A percentile compares a stretch with the other conserved stretches of the same genome.
These are phyloP conservation scores for Claviceps arundinis DNA, from an alignment of 2,329 filamentous ascomycete species.

Conservation along the genomic window DNA sequence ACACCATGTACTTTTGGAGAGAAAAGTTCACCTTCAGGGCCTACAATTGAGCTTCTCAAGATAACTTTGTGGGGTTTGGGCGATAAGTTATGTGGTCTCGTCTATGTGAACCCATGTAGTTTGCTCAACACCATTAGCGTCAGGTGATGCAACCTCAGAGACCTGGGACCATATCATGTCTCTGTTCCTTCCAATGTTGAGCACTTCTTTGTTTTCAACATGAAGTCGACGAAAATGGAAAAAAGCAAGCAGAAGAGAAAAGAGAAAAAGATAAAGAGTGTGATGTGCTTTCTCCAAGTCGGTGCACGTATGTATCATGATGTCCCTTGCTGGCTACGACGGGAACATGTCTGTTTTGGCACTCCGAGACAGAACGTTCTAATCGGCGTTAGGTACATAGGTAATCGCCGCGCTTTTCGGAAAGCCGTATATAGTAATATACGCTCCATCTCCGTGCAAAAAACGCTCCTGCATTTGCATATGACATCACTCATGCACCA, in stretches of 20 bases:
- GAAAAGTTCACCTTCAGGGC: background rate
- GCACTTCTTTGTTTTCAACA: background rate
- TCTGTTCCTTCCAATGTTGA: background rate
- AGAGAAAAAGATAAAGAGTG: background rate
- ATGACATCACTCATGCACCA: constrained; percentile 18
- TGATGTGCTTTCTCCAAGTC: no score
- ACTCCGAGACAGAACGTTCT: background rate
- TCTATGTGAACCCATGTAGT: constrained; percentile 14
- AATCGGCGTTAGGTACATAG: background rate
- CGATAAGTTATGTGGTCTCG: constrained; percentile 8
- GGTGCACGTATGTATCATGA: no score
- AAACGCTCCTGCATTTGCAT: constrained; percentile 15
- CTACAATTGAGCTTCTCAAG: constrained; percentile 15
- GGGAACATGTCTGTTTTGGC: background rate
- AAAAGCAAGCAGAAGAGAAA: background rate
- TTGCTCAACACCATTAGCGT: constrained; percentile 24
- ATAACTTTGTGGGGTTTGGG: constrained; percentile 12
- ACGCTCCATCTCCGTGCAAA: constrained; percentile 15
- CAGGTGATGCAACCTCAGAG: constrained; percentile 6
- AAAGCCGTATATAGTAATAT: constrained; percentile 18
- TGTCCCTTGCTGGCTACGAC: background rate
- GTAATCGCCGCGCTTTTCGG: constrained; percentile 1
- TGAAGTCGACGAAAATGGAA: background rate
- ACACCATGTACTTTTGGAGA: background rate
- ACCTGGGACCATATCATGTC: constrained; percentile 9